Conservation (phyloP, 2,329 filamentous ascomycete species). For the Neonectria faginata region DNA sequence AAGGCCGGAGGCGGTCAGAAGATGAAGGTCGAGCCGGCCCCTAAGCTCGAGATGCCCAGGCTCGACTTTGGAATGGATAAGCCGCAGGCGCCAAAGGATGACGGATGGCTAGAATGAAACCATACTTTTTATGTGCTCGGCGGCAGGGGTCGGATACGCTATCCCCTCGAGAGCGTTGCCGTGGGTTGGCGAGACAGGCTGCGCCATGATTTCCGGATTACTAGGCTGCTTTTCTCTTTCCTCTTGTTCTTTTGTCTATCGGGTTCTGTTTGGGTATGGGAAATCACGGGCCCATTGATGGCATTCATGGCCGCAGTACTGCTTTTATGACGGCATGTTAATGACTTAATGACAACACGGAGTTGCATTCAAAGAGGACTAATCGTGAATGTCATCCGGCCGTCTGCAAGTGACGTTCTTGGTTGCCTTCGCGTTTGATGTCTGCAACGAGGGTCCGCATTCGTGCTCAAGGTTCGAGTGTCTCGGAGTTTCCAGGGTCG, state of each 20-base stretch:
- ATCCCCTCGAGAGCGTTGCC: slow-evolving; percentile 7
- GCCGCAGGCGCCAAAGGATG: slow-evolving; percentile 45
- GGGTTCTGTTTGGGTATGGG: slow-evolving; percentile 37
- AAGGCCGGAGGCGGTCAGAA: slow-evolving; percentile 53
- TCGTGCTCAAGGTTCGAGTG: background rate
- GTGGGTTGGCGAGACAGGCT: slow-evolving; percentile 21
- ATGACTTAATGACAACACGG: slow-evolving; percentile 54
- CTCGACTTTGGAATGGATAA: slow-evolving; percentile 62
- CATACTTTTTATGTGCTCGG: slow-evolving; percentile 10
- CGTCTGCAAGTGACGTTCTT: slow-evolving; percentile 1
- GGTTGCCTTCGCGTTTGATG: background rate
- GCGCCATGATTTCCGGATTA: slow-evolving; percentile 25
- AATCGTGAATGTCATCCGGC: slow-evolving; percentile 26
- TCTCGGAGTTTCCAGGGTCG: background rate
- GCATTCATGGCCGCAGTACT: slow-evolving; percentile 45
- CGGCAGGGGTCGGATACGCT: slow-evolving; percentile 13
- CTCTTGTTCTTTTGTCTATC: slow-evolving; percentile 38
- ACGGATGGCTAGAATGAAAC: slow-evolving; percentile 48
- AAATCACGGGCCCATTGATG: slow-evolving; percentile 42
- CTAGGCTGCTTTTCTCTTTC: slow-evolving; percentile 36
- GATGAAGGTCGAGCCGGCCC: slow-evolving; percentile 66
- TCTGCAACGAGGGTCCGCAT: background rate
- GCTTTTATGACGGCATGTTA: slow-evolving; percentile 52
- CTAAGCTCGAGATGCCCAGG: slow-evolving; percentile 71
- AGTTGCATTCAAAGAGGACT: slow-evolving; percentile 34